Base-by-base conservation (phyloP, 2,329 filamentous ascomycete genomes). In the Pseudogymnoascus pannorum region DNA sequence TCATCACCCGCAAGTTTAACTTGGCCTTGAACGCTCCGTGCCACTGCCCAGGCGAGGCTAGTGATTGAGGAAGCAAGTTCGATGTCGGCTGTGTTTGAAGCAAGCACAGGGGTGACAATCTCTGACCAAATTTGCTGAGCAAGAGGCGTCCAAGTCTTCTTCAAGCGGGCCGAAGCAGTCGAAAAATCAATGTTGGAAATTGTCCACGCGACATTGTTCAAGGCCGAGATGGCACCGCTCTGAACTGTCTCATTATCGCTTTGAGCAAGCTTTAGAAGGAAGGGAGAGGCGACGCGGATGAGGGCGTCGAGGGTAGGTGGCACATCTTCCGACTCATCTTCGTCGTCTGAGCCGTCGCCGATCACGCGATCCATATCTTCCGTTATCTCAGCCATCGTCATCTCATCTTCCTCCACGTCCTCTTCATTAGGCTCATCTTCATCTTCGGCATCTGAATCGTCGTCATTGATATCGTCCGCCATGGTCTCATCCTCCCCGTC, bases 131-230 rank as follows among this genome's bases (percentile, higher is more conserved):
- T 81, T 60, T 75, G 73, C 64, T 78, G 78, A 26, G 80, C 81
- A 5, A 77, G 71, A 0, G 81, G 79, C 1, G 72, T 70, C 86
- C 86, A 88, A 4, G 77, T 77, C 57, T 72, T 74, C 59, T 77
- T 76, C 61, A 88, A 76, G 61, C 76, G 66, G 5, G 66, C 74
- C 59, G 78, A 76, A n/a, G 75, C 73, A 31, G 81, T 78, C 22
- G 78, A 75, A 67, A 85, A 85, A 71, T 86, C 83, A 66, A 86
- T 75, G 67, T 81, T 80, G 7, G 83, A 85, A 40, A 87, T 76
- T 9, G 85, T 86, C 85, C 86, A 88, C 60, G 85, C 78, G 60
- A 88, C 81, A 72, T 88, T 88, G 75, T 83, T 87, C 62, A 89
- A 77, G 14, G 84, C 80, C 2, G 82, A 81, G 22, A 88, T 73